Conservation (phyloP, 2,329 filamentous ascomycete species). For the Epichloe hybrida region DNA sequence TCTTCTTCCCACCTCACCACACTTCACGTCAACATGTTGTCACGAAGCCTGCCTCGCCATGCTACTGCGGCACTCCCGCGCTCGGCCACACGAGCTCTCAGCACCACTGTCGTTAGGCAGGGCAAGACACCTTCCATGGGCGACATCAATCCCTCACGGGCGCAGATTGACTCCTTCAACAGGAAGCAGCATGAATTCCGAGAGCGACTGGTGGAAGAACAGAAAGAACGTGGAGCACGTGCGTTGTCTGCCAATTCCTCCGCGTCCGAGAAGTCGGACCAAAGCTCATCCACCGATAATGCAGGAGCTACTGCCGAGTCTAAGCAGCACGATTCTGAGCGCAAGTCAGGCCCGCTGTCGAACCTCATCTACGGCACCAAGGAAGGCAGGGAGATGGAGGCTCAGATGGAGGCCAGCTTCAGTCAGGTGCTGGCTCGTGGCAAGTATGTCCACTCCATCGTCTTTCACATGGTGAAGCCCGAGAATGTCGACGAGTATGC, state of each 20-base stretch:
- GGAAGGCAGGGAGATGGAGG: slow-evolving; percentile 85
- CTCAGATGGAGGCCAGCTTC: slow-evolving; percentile 92
- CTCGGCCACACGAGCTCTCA: slow-evolving; percentile 41
- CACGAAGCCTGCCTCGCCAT: slow-evolving; percentile 22
- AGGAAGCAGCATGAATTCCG: slow-evolving; percentile 77
- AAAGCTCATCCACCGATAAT: slow-evolving; percentile 22
- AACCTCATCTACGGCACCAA: slow-evolving; percentile 95
- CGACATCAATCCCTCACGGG: slow-evolving; percentile 57
- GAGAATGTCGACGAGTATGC: slow-evolving; percentile 94
- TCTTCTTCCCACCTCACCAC: not conserved
- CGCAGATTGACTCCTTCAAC: slow-evolving; percentile 64
- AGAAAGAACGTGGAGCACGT: slow-evolving; percentile 82
- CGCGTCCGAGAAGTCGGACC: slow-evolving; percentile 27
- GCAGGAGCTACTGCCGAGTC: slow-evolving; percentile 37
- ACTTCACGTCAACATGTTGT: slow-evolving; percentile 7
- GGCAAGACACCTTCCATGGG: slow-evolving; percentile 60
- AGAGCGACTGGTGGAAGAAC: slow-evolving; percentile 61
- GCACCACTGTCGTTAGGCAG: slow-evolving; percentile 33
- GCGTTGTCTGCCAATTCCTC: slow-evolving; percentile 31
- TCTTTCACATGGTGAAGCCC: slow-evolving; percentile 89
- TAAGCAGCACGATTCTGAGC: slow-evolving; percentile 41
- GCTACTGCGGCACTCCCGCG: slow-evolving; percentile 31
- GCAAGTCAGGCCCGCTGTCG: slow-evolving; percentile 60
- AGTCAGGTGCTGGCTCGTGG: slow-evolving; percentile 87
- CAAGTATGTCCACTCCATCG: slow-evolving; percentile 97